Evolutionary conservation across 2,329 filamentous ascomycete species (phyloP).

Genomic region (Diaporthe sp.): DNA sequence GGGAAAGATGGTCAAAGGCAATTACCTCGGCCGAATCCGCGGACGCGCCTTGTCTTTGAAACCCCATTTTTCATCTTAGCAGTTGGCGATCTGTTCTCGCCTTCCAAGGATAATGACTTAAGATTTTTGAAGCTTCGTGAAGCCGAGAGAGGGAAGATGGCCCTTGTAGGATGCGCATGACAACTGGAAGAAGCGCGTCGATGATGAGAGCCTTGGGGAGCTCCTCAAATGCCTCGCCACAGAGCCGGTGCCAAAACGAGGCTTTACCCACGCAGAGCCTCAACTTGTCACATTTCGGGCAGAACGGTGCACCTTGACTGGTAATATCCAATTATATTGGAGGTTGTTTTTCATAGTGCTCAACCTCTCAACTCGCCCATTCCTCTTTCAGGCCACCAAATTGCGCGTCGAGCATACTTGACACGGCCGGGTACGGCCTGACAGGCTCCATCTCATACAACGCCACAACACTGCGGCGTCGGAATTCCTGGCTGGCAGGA

Average conservation of each 20-base stretch:
- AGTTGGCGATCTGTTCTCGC: not conserved
- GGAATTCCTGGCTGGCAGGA: not conserved
- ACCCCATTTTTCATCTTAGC: not conserved
- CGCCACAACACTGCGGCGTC: conserved; percentile 9
- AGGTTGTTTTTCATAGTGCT: not conserved
- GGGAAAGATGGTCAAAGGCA: not conserved
- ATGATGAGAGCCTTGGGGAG: no score
- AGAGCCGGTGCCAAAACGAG: no score
- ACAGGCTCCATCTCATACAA: conserved; percentile 18
- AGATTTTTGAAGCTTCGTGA: not conserved
- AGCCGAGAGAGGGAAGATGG: not conserved
- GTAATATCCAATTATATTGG: not conserved
- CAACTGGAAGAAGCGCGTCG: not conserved
- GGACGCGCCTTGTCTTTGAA: not conserved
- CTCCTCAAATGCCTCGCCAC: not conserved
- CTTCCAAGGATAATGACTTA: not conserved
- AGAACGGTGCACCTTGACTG: not conserved
- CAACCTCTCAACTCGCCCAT: conserved; percentile 1
- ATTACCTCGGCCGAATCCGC: no score
- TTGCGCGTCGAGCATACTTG: conserved; percentile 10
- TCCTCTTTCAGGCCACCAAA: conserved; percentile 11
- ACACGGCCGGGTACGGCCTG: conserved; percentile 17
- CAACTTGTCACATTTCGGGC: not conserved
- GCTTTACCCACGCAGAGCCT: not conserved
- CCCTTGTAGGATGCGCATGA: not conserved